A percentile compares a stretch with the other conserved stretches of the same genome.
Conservation (phyloP, 441 rosid species). For the Populus hybrid region DNA sequence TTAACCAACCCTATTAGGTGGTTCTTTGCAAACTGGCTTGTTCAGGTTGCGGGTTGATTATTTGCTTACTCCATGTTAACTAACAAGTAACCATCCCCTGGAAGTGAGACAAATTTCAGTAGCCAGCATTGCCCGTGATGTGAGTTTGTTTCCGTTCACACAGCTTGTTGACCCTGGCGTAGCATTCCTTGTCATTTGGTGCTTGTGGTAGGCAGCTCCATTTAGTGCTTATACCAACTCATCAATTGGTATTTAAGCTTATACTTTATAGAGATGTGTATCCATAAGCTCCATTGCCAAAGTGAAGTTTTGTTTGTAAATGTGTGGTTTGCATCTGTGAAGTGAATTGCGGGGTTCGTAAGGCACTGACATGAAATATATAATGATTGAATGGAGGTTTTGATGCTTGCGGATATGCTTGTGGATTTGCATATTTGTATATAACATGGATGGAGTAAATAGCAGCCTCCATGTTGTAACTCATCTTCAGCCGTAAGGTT, state of each 20-base stretch:
- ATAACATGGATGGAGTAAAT: too few species aligned
- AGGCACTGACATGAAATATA: background rate
- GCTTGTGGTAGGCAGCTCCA: background rate
- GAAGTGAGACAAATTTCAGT: constrained; percentile 17
- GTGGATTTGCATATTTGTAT: too few species aligned
- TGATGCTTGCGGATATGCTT: too few species aligned
- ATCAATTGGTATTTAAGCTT: background rate
- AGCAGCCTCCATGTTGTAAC: too few species aligned
- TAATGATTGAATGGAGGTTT: background rate
- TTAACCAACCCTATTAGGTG: background rate
- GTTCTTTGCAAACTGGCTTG: background rate
- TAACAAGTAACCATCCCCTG: background rate
- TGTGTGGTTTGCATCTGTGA: background rate
- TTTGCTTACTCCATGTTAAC: background rate
- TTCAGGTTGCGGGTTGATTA: background rate
- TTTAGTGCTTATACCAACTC: background rate
- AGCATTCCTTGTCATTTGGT: background rate
- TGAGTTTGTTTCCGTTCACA: background rate
- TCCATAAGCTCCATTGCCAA: background rate
- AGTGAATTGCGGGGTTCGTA: background rate
- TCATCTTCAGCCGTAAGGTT: too few species aligned
- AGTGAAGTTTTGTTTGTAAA: background rate
- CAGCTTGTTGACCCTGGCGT: background rate
- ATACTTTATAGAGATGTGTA: background rate
- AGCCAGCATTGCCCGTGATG: background rate